Evolutionary conservation across 2,329 filamentous ascomycete species (phyloP), one percentile per base, ranked within the genome.

Genomic region (Cercospora canescens): DNA sequence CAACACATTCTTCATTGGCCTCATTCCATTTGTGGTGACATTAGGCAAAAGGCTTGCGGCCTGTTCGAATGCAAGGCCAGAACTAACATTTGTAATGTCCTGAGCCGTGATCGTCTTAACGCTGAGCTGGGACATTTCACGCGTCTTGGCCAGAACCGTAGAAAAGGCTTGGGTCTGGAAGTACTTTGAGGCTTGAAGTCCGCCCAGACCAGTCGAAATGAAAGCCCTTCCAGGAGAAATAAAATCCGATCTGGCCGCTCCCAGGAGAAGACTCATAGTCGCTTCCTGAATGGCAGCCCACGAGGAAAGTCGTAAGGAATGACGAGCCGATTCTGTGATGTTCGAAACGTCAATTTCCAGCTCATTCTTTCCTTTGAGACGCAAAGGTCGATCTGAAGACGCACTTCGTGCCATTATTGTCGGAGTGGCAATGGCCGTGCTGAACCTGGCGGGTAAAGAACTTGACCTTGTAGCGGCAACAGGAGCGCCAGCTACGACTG

Each of bases 281-380:
- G 56, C 65, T 41, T 67, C 32, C 56, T 60, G 52, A 2, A 67
- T 52, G 2, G 61, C 32, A n/a, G 56, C 52, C n/a, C 55, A 67
- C 18, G 65, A 67, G 1, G 39, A 11, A 1, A 52, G 48, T 28
- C 39, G 16, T 8, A 63, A 35, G 1, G 60, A 21, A 30, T 62
- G 39, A 5, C 39, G 21, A 6, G 63, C 60, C 16, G 14, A 6
- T 35, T 24, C 18, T 24, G 59, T 61, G 12, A 61, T 61, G 16
- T 61, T 54, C 16, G 59, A 35, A 11, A 28, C 59, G n/a, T 52
- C 45, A 30, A 61, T 11, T 9, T 52, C 9, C 28, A 26, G 8
- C 28, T 61, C 41, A 11, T 18, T 6, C 7, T 26, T 4, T 6
- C 8, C 18, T 37, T 61, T 54, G 16, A 61, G 34, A 24, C 24